A percentile compares a stretch with the other conserved stretches of the same genome.
phyloP scores from a whole-genome alignment of 2,329 filamentous ascomycete genomes.

The Leptographium wingfieldii region DNA sequence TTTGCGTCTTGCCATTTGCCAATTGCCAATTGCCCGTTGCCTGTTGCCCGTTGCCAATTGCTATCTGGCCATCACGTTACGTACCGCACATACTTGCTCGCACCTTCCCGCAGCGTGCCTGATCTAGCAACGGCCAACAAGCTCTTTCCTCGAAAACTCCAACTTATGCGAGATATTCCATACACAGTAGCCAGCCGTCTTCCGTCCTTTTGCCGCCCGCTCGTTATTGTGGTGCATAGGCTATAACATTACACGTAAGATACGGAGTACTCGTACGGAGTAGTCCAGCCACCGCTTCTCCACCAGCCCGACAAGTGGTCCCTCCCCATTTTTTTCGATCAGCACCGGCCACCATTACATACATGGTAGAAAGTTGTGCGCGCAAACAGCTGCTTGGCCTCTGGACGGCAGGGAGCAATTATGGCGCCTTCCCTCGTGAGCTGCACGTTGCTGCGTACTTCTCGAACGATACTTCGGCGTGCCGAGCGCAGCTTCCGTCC shows the following conservation, averaged over 20 bases:
- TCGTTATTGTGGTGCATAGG: too few species aligned
- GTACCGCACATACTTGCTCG: too few species aligned
- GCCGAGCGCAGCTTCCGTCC: background rate
- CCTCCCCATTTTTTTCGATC: background rate
- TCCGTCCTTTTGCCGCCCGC: too few species aligned
- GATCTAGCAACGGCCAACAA: too few species aligned
- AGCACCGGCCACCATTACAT: background rate
- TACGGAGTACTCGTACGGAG: background rate
- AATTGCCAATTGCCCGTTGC: too few species aligned
- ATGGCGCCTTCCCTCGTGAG: background rate
- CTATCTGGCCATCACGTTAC: too few species aligned
- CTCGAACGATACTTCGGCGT: background rate
- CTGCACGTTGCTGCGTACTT: background rate
- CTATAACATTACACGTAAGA: background rate
- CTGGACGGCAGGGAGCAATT: background rate
- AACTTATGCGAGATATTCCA: too few species aligned
- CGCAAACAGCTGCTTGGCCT: background rate
- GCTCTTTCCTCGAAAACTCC: too few species aligned
- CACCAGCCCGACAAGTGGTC: background rate
- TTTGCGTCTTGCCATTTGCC: too few species aligned
- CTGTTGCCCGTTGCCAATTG: too few species aligned
- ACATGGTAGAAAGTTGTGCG: background rate
- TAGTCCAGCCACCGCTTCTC: background rate
- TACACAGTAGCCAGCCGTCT: too few species aligned
- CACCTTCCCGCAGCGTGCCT: too few species aligned